These are phyloP conservation scores for Curvularia spicifera DNA, from an alignment of 2,329 filamentous ascomycete species.

Conservation along the genomic window DNA sequence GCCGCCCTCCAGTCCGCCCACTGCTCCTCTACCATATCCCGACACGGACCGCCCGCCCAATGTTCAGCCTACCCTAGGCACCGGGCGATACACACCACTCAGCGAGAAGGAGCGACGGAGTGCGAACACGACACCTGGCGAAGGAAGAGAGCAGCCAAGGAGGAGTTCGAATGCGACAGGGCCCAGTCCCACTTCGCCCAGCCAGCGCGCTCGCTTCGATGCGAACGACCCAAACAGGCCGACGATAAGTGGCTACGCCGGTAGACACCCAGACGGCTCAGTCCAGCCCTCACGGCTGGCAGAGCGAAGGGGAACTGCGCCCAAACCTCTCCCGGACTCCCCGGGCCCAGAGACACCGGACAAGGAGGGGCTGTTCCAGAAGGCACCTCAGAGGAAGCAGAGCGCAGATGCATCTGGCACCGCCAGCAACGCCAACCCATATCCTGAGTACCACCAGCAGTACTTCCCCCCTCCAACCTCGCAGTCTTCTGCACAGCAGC, in stretches of 20 bases:
- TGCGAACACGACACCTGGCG: slow-evolving; percentile 45
- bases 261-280: slow-evolving; percentile 39
- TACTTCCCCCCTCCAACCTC: slow-evolving; percentile 61
- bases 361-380: slow-evolving; percentile 80
- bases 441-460: slow-evolving; percentile 64
- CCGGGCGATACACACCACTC: slow-evolving; percentile 46
- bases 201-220: slow-evolving; percentile 53
- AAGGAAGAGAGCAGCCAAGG: slow-evolving; percentile 38
- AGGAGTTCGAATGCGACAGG: slow-evolving; percentile 41
- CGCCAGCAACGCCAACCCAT: slow-evolving; percentile 45
- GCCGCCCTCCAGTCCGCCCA: slow-evolving; percentile 57
- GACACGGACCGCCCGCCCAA: slow-evolving; percentile 48
- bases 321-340: slow-evolving; percentile 83
- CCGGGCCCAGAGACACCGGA: slow-evolving; percentile 77
- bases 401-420: slow-evolving; percentile 21
- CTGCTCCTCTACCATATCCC: slow-evolving; percentile 55
- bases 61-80: slow-evolving; percentile 24
- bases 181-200: slow-evolving; percentile 38
- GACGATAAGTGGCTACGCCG: slow-evolving; percentile 55
- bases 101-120: slow-evolving; percentile 45
- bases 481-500: slow-evolving; percentile 2
- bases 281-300: slow-evolving; percentile 68
- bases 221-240: slow-evolving; percentile 58
- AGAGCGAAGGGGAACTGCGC: slow-evolving; percentile 80
- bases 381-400: slow-evolving; percentile 55